phyloP scores from a whole-genome alignment of 1,284 basidiomycete species.

The Coniferiporia weirii region DNA sequence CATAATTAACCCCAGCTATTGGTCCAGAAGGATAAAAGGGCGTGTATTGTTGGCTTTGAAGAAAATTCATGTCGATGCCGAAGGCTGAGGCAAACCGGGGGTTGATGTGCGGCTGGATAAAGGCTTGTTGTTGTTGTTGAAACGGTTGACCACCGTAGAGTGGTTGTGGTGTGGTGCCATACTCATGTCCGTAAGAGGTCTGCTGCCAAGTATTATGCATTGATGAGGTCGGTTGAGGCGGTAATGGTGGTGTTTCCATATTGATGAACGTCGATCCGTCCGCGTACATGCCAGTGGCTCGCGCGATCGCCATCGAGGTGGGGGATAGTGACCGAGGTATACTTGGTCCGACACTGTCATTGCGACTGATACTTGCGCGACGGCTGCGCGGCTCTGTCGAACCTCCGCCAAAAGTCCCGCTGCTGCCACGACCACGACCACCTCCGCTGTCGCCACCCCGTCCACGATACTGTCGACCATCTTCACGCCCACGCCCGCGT shows the following conservation, averaged over 20 bases:
- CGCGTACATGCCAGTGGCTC: slow-evolving; percentile 39
- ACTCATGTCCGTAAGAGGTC: slow-evolving; percentile 12
- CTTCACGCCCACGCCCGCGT: slow-evolving; percentile 10
- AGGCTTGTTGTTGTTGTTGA: slow-evolving; percentile 32
- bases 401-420: slow-evolving; percentile 9
- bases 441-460: slow-evolving; percentile 21
- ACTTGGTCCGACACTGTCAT: neutral
- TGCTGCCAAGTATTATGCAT: slow-evolving; percentile 16
- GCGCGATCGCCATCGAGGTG: slow-evolving; percentile 43
- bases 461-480: slow-evolving; percentile 21
- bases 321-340: slow-evolving; percentile 32
- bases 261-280: slow-evolving; percentile 23
- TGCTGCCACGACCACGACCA: slow-evolving; percentile 14
- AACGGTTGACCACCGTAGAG: slow-evolving; percentile 20
- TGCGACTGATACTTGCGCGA: slow-evolving; percentile 24
- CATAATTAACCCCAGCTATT: neutral
- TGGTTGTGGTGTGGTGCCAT: slow-evolving; percentile 19
- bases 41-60: slow-evolving; percentile 9
- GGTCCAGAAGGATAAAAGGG: neutral
- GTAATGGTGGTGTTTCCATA: slow-evolving; percentile 16
- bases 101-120: slow-evolving; percentile 77
- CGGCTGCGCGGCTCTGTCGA: slow-evolving; percentile 27
- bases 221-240: slow-evolving; percentile 1
- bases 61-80: slow-evolving; percentile 18
- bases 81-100: slow-evolving; percentile 50